Conservation (phyloP, 441 rosid species). For the Omphalea diandra region DNA sequence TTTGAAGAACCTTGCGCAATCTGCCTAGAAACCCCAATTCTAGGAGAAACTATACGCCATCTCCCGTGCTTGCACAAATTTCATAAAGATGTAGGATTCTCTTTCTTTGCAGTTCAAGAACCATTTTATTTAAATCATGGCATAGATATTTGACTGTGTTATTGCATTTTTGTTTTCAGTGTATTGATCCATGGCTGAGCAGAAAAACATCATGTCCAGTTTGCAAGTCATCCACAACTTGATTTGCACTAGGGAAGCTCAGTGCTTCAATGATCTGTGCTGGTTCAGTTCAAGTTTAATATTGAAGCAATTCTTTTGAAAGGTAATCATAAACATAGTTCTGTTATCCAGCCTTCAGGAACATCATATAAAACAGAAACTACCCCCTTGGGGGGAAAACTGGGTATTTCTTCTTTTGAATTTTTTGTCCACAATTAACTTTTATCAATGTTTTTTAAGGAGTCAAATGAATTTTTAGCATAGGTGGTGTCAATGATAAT, state of each 20-base stretch:
- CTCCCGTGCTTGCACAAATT: conserved; percentile 98
- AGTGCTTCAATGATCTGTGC: neutral
- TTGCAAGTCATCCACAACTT: conserved; percentile 74
- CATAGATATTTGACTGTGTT: conserved; percentile 10
- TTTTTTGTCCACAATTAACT: neutral
- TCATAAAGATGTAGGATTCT: conserved; percentile 71
- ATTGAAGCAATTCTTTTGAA: conserved; percentile 4
- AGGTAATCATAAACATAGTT: conserved; percentile 16
- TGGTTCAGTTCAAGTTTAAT: neutral
- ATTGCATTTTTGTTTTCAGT: conserved; percentile 41
- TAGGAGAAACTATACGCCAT: conserved; percentile 84
- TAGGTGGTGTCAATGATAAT: neutral
- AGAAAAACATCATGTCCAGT: conserved; percentile 79
- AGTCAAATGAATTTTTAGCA: neutral
- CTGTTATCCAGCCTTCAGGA: conserved; percentile 14
- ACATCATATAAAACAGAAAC: neutral
- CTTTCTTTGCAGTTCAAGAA: conserved; percentile 1
- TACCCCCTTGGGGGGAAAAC: neutral
- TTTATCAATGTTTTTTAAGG: neutral
- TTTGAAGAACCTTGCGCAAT: conserved; percentile 74
- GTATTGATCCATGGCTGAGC: conserved; percentile 93
- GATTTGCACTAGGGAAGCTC: conserved; percentile 20
- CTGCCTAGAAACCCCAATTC: conserved; percentile 72
- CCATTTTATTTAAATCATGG: conserved; percentile 1
- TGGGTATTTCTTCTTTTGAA: neutral